phyloP scores from a whole-genome alignment of 31 red algal species.

The Asparagopsis taxiformis region DNA sequence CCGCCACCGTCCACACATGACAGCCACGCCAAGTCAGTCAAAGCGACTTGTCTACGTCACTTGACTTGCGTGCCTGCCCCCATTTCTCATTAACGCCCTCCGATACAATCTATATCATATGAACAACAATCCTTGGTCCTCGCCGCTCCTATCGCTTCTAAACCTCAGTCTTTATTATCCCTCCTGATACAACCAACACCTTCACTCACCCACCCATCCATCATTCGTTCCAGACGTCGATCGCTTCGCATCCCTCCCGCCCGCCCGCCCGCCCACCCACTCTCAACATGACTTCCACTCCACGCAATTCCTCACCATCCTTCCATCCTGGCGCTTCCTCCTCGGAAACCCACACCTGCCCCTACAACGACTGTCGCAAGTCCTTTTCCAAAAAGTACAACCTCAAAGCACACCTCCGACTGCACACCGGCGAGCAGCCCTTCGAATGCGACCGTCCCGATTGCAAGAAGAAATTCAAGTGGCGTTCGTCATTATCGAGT shows the following conservation, averaged over 20 bases:
- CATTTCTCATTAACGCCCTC: no score
- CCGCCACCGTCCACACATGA: no score
- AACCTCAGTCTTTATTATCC: no score
- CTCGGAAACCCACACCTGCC: constrained; percentile 63
- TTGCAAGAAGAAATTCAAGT: constrained; percentile 74
- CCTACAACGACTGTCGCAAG: constrained; percentile 64
- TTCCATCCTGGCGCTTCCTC: constrained; percentile 1
- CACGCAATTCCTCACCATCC: constrained; percentile 5
- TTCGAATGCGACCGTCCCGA: constrained; percentile 71
- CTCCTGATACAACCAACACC: no score
- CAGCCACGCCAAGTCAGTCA: no score
- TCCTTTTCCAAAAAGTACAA: constrained; percentile 89
- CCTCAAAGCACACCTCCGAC: constrained; percentile 79
- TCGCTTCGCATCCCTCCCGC: background rate
- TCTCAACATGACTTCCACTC: constrained; percentile 2
- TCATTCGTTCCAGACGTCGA: no score
- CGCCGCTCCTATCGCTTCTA: no score
- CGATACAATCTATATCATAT: no score
- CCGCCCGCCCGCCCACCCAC: background rate
- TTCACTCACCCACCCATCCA: no score
- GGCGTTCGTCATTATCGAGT: constrained; percentile 62
- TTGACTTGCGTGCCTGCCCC: no score
- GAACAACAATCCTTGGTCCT: no score
- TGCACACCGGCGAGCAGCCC: constrained; percentile 81
- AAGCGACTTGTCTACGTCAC: no score